Base-by-base conservation (phyloP, 1,139 yeast species). In the Casaregolazyma lundiana region DNA sequence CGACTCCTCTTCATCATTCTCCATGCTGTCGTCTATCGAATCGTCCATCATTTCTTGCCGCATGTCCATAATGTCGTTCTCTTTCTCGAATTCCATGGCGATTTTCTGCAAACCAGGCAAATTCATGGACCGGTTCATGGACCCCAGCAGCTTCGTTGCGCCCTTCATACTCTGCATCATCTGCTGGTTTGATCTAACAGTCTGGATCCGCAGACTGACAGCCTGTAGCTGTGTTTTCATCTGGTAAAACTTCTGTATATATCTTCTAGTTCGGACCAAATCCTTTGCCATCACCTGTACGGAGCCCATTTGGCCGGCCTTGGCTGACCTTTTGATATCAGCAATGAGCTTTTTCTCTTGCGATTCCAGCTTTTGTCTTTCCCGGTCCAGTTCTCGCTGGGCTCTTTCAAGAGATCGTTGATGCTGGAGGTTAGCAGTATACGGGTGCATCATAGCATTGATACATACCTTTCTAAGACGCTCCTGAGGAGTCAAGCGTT, bases 11-110 rank as follows among this genome's bases (percentile, higher is more conserved):
- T 85, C 81, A 54, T 80, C 89, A 62, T 82, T 87, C 47, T 84
- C 95, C 89, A 90, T 87, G 21, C 92, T 84, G 63, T 90, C 97
- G 63, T 92, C 98, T 57, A 94, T 84, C 11, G 96, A 95, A 62
- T 92, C 98, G 64, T 92, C 98, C 87, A 92, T 94, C 78, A 92
- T 88, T 62, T 94, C 99, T 65, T 92, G 97, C 60, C 96, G 84
- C 68, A 92, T 98, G 65, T 92, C 97, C 97, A 92, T 92, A 62
- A 94, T 71, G 63, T 92, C 98, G 66, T 86, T 88, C 63, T 92
- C 96, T 60, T 80, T 81, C 58, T 94, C 96, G 67, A 92, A 92
- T 60, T 94, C 97, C 82, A 88, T 92, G 2, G 97, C 90, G 35
- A 94, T 92, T 53, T 84, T 76, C 49, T 88, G 84, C 53, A 92